Percentiles rank a stretch among this genome's conserved stretches.
These are phyloP conservation scores for Amanita rubescens DNA, from an alignment of 768 basidiomycete species.

Conservation along the genomic window DNA sequence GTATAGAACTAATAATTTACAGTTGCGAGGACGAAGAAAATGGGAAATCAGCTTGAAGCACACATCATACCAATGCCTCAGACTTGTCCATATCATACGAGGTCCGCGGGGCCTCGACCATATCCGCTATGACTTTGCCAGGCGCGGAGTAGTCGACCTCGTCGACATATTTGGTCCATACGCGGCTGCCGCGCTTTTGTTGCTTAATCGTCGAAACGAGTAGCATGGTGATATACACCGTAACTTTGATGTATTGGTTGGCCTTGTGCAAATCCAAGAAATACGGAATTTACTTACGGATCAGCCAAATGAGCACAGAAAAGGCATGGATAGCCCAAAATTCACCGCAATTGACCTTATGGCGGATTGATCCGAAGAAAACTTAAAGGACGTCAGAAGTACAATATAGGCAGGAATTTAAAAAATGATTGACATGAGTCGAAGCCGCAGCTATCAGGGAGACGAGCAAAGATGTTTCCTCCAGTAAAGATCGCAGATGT, in stretches of 20 bases:
- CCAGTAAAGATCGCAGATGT: conserved; percentile 28
- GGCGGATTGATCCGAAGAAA: conserved; percentile 2
- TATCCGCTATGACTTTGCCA: no score
- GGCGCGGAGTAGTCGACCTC: conserved; percentile 26
- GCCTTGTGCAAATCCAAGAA: not conserved
- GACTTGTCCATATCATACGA: no score
- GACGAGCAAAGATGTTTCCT: conserved; percentile 19
- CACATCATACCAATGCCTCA: no score
- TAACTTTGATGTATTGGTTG: conserved; percentile 18
- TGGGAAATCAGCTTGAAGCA: no score
- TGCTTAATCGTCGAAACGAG: conserved; percentile 23
- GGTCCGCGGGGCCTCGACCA: no score
- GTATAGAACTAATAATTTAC: no score
- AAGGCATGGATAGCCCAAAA: conserved; percentile 35
- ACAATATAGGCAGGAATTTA: not conserved
- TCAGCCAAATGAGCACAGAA: conserved; percentile 35
- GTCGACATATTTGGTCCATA: conserved; percentile 32
- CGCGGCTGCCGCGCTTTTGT: conserved; percentile 23
- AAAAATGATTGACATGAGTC: conserved; percentile 6
- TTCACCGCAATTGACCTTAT: conserved; percentile 27
- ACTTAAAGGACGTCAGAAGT: not conserved
- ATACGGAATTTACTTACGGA: conserved; percentile 24
- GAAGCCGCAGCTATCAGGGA: conserved; percentile 18
- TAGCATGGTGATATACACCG: conserved; percentile 26
- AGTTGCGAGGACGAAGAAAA: no score